Conservation (phyloP, 306 rosid species). For the Corylus americana region DNA sequence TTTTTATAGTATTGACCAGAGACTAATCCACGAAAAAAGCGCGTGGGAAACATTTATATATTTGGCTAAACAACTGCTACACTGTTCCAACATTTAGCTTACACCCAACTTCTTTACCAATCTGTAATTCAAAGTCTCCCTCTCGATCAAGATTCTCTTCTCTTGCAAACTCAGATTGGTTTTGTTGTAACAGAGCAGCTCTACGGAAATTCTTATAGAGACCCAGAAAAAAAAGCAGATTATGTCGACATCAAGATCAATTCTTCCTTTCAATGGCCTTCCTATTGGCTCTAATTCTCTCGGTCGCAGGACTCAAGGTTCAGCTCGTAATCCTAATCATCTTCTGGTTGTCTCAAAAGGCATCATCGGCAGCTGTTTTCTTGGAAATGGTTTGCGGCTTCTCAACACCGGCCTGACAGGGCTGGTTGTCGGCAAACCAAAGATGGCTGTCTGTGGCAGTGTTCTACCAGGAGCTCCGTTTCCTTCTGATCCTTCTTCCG, state of each 20-base stretch:
- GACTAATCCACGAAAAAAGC: too few relatives aligned
- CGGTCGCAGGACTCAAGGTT: neutral
- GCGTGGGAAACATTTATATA: too few relatives aligned
- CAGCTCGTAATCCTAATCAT: neutral
- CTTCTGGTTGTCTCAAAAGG: neutral
- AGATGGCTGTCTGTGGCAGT: neutral
- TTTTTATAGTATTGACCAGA: too few relatives aligned
- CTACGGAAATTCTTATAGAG: neutral
- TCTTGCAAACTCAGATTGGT: neutral
- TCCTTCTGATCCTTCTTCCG: constrained; percentile 32
- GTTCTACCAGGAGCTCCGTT: constrained; percentile 19
- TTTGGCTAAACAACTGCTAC: too few relatives aligned
- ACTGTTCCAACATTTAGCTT: too few relatives aligned
- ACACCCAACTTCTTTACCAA: too few relatives aligned
- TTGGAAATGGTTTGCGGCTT: neutral
- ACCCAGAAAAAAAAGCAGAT: neutral
- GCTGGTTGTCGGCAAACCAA: neutral
- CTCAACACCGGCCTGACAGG: neutral
- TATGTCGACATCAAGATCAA: neutral
- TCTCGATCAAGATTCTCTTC: too few relatives aligned
- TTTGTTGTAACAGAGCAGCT: neutral
- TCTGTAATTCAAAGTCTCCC: too few relatives aligned
- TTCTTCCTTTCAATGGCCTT: neutral
- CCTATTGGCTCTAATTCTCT: neutral
- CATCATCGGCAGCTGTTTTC: neutral